phyloP scores from a whole-genome alignment of 805 yeast genomes.

The Lachancea fermentati region DNA sequence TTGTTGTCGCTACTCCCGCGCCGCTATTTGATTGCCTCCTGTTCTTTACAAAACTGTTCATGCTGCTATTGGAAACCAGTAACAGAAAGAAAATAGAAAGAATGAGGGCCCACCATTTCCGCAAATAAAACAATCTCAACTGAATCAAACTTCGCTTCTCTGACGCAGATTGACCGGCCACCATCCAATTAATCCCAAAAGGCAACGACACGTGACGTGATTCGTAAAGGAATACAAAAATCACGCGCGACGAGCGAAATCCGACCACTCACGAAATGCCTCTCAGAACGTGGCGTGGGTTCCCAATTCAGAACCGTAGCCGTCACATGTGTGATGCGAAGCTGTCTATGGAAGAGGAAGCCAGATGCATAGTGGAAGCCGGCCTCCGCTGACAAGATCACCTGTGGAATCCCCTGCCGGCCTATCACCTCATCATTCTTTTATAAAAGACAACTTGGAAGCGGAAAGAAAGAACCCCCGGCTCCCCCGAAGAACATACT shows the following conservation, averaged over 20 bases:
- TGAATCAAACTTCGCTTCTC: too few relatives aligned
- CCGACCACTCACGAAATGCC: background rate
- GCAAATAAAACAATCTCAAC: too few relatives aligned
- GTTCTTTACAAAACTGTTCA: too few relatives aligned
- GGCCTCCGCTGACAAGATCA: conserved; percentile 6
- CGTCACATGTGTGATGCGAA: background rate
- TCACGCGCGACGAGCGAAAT: background rate
- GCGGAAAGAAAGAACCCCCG: background rate
- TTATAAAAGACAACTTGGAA: conserved; percentile 6
- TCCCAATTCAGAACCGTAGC: background rate
- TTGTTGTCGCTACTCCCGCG: too few relatives aligned
- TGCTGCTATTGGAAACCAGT: too few relatives aligned
- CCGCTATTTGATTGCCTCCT: too few relatives aligned
- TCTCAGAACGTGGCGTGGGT: background rate
- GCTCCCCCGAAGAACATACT: conserved; percentile 1
- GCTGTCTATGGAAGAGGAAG: conserved; percentile 3
- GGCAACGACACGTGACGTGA: background rate
- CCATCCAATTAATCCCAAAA: background rate
- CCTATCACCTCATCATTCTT: conserved; percentile 10
- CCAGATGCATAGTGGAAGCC: conserved; percentile 8
- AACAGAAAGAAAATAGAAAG: too few relatives aligned
- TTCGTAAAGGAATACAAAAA: background rate
- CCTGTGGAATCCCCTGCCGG: conserved; percentile 6
- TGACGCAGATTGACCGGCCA: too few relatives aligned
- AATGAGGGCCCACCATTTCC: too few relatives aligned